Conservation (phyloP, 2,329 filamentous ascomycete species). For the Epichloe hybrida region DNA sequence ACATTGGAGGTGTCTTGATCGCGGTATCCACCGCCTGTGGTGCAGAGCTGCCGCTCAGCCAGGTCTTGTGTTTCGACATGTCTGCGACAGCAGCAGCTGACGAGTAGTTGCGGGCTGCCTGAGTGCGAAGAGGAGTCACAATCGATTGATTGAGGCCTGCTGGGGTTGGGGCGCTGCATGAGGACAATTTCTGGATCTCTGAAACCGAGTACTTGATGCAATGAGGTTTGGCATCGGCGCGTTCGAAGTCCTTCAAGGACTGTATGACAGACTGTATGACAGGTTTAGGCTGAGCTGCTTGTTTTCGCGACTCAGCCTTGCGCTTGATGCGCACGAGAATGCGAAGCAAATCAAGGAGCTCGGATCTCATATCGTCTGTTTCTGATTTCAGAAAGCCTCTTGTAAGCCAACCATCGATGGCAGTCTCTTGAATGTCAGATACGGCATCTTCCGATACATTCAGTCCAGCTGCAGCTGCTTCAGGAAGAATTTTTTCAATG, state of each 20-base stretch:
- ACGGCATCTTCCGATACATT: constrained; percentile 4
- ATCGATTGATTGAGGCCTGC: neutral
- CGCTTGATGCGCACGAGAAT: constrained; percentile 11
- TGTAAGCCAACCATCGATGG: constrained; percentile 14
- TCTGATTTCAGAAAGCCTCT: constrained; percentile 13
- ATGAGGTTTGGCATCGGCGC: neutral
- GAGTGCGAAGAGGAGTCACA: neutral
- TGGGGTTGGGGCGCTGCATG: neutral
- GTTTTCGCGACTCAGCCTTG: constrained; percentile 9
- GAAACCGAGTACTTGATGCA: constrained; percentile 1
- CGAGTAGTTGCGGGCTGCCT: neutral
- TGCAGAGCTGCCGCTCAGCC: neutral
- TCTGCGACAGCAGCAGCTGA: neutral
- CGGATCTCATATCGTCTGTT: constrained; percentile 11
- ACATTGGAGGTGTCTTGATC: neutral
- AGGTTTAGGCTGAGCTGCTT: neutral
- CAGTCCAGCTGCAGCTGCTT: constrained; percentile 5
- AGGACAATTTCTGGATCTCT: neutral
- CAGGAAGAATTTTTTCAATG: constrained; percentile 8
- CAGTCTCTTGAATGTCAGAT: constrained; percentile 13
- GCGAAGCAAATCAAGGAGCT: constrained; percentile 11
- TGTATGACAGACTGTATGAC: neutral
- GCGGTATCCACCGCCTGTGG: neutral
- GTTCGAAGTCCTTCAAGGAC: neutral
- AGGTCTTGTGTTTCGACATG: constrained; percentile 1